Conservation (phyloP, 805 yeast species). For the Teunomyces stri region DNA sequence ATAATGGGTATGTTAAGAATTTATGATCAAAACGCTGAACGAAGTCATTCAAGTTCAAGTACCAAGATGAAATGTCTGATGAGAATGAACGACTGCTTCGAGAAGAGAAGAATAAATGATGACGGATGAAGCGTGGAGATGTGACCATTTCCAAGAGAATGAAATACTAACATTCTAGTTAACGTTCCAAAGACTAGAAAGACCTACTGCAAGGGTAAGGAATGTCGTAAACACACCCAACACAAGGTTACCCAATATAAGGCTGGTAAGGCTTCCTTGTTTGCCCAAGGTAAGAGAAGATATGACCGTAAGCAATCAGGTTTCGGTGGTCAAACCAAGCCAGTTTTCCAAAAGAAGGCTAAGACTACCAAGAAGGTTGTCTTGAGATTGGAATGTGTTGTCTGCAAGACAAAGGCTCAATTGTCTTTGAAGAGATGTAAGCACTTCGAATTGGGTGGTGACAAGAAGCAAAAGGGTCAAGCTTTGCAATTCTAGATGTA, state of each 20-base stretch:
- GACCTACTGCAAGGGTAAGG: conserved; percentile 99
- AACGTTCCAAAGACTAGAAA: conserved; percentile 99
- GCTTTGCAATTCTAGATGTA: conserved; percentile 91
- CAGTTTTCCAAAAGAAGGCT: conserved; percentile 99
- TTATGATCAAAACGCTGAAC: background rate
- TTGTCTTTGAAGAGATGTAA: conserved; percentile 98
- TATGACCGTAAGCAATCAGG: conserved; percentile 99
- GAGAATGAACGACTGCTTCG: background rate
- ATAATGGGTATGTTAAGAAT: conserved; percentile 23
- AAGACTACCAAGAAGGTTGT: conserved; percentile 99
- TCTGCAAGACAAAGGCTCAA: conserved; percentile 98
- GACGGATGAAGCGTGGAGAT: background rate
- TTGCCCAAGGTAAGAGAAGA: conserved; percentile 99
- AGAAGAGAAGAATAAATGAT: background rate
- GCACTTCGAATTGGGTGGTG: conserved; percentile 99
- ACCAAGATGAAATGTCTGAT: background rate
- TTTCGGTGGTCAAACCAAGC: conserved; percentile 99
- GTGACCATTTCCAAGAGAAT: too few relatives aligned
- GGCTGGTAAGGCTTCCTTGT: conserved; percentile 99
- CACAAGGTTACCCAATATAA: conserved; percentile 99
- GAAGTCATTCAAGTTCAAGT: background rate
- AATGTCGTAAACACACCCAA: conserved; percentile 99
- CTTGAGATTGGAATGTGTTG: conserved; percentile 97
- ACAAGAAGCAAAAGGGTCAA: conserved; percentile 99
- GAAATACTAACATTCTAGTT: conserved; percentile 52